Base-by-base conservation (phyloP, 2,329 filamentous ascomycete genomes). In the Talaromyces marneffei region DNA sequence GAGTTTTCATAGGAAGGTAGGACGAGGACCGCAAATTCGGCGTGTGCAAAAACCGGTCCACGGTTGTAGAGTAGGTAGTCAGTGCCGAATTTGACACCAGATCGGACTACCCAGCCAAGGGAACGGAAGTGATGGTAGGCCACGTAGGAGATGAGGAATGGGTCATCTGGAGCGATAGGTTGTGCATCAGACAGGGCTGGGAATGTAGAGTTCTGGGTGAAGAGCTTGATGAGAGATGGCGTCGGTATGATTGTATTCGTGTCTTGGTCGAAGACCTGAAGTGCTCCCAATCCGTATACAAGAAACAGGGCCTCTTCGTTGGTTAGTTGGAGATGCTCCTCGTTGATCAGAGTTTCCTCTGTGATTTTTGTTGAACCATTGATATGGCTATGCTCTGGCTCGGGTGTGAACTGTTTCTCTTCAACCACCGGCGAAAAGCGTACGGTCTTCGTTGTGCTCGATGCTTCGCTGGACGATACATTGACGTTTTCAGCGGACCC, bases 91-190 rank as follows among this genome's bases (percentile, higher is more conserved):
- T 99, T 99, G 72, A 96, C 87, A 37, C 94, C 95, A 4, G 90
- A 87, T 14, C 95, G 88, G 0, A 95, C 89, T 1, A 97, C 91
- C 93, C 94, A 99, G 25, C 94, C 94, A 0, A 97, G 81, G 0
- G 92, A 96, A 39, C 94, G 88, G 77, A 96, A 99, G 73, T 99
- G 93, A 72, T 99, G 94, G 73, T 96, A 99, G 18, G 91, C 91
- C 12, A 86, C 87, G 70, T 97, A 99, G 62, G 91, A 87, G 0
- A 96, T 74, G 20, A 97, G 78, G 74, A 99, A 99, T 0, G 85
- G 83, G 69, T 96, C 90, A 72, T 96, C 91, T 0, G 91, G 86
- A 16, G 83, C 80, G 2, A 91, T 79, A 10, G 75, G 71, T 7
- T 72, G 69, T 20, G 69, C 71, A 14, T 69, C 46, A 14, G 68